Conservation (phyloP, 164 flowering plant genomes). For the Santalum album region DNA sequence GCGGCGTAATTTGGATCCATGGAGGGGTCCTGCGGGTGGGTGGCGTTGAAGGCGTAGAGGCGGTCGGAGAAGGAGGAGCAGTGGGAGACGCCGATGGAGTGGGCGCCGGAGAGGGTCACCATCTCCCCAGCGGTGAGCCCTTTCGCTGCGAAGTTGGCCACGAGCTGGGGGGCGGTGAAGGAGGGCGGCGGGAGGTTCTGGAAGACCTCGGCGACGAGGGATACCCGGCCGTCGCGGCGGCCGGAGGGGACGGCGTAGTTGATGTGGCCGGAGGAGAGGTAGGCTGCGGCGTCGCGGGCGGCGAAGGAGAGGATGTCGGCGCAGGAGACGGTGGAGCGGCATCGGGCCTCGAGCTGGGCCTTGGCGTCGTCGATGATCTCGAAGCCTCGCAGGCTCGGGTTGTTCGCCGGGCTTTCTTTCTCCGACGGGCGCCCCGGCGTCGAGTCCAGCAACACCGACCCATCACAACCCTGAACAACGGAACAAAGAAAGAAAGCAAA, state of each 20-base stretch:
- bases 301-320: constrained; percentile 20
- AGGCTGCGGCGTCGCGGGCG: constrained; percentile 14
- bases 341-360: constrained; percentile 8
- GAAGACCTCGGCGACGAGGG: neutral
- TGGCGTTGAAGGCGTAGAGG: constrained; percentile 17
- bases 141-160: constrained; percentile 8
- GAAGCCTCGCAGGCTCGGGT: constrained; percentile 9
- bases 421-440: constrained; percentile 5
- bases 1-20: constrained; percentile 16
- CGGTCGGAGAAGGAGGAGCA: constrained; percentile 17
- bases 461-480: constrained; percentile 18
- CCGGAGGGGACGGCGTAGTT: constrained; percentile 10
- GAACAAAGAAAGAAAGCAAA: neutral
- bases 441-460: constrained; percentile 8
- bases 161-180: constrained; percentile 5
- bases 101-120: constrained; percentile 17
- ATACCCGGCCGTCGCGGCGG: neutral
- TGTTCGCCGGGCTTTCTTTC: constrained; percentile 10
- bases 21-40: constrained; percentile 23
- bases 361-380: constrained; percentile 14
- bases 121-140: constrained; percentile 11
- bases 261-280: constrained; percentile 1
- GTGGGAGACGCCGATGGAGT: constrained; percentile 14
- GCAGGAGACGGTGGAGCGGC: constrained; percentile 17
- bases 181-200: constrained; percentile 2